Evolutionary conservation across 768 basidiomycete genomes (phyloP).

Genomic region (Macrolepiota fuliginosa): DNA sequence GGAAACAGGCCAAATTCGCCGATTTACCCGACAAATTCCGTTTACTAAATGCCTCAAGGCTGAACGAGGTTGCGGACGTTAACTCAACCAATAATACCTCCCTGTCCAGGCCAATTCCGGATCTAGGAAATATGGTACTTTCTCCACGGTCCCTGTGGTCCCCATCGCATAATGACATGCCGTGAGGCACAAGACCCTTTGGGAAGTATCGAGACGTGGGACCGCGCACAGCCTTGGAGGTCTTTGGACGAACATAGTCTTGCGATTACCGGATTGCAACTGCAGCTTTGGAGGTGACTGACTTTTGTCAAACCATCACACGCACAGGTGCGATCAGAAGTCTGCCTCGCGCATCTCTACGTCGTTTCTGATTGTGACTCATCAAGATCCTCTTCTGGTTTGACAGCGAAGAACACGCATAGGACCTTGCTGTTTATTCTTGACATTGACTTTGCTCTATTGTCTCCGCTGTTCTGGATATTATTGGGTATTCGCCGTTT

Average conservation of each 20-base stretch:
- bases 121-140: background rate
- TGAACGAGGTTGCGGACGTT: background rate
- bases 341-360: background rate
- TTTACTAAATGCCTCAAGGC: background rate
- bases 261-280: conserved; percentile 2
- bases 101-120: background rate
- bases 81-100: background rate
- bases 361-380: conserved; percentile 4
- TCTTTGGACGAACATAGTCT: background rate
- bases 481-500: conserved; percentile 13
- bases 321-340: conserved; percentile 1
- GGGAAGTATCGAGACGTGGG: conserved; percentile 1
- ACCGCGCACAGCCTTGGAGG: background rate
- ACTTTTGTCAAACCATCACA: background rate
- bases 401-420: conserved; percentile 10
- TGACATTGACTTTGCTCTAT: conserved; percentile 7
- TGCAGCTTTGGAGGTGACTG: background rate
- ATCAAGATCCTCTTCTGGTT: conserved; percentile 1
- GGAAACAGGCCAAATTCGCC: background rate
- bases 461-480: conserved; percentile 9
- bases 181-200: conserved; percentile 1
- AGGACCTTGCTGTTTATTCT: background rate
- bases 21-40: background rate
- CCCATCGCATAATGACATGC: conserved; percentile 1
- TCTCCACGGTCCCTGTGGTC: background rate